Conservation (phyloP, 192 early-diverging fungal genomes). For the Backusella macrospora region DNA sequence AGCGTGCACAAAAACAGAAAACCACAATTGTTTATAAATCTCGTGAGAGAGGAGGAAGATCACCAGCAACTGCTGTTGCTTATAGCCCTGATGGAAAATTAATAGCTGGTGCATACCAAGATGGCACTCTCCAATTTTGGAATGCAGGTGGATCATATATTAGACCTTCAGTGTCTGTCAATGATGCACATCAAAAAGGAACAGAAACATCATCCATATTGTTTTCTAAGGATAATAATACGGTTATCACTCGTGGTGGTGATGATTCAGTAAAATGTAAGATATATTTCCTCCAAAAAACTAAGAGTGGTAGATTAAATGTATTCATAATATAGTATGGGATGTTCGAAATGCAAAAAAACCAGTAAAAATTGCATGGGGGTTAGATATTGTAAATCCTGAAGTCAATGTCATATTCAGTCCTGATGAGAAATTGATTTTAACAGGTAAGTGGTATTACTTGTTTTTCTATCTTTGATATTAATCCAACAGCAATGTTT, state of each 20-base stretch:
- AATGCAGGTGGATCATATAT: conserved; percentile 62
- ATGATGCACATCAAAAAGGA: conserved; percentile 69
- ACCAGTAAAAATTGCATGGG: conserved; percentile 58
- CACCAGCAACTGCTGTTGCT: conserved; percentile 67
- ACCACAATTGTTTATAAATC: conserved; percentile 79
- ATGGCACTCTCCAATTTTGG: conserved; percentile 85
- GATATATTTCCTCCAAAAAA: neutral
- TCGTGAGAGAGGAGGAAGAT: conserved; percentile 67
- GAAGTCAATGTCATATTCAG: conserved; percentile 84
- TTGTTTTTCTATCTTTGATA: neutral
- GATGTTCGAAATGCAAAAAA: conserved; percentile 77
- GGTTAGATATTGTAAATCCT: conserved; percentile 67
- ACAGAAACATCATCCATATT: conserved; percentile 70
- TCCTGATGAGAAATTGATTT: conserved; percentile 75
- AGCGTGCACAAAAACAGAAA: conserved; percentile 69
- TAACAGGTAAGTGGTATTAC: conserved; percentile 60
- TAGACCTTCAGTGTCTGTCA: conserved; percentile 60
- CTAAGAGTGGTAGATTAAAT: neutral
- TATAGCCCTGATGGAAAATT: conserved; percentile 74
- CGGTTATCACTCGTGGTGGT: conserved; percentile 76
- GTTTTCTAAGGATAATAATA: conserved; percentile 67
- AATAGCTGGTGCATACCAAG: conserved; percentile 70
- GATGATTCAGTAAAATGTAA: conserved; percentile 85
- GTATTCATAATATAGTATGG: conserved; percentile 66
- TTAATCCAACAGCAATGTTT: neutral